phyloP scores from a whole-genome alignment of 805 yeast genomes.

The Metschnikowia sp. region DNA sequence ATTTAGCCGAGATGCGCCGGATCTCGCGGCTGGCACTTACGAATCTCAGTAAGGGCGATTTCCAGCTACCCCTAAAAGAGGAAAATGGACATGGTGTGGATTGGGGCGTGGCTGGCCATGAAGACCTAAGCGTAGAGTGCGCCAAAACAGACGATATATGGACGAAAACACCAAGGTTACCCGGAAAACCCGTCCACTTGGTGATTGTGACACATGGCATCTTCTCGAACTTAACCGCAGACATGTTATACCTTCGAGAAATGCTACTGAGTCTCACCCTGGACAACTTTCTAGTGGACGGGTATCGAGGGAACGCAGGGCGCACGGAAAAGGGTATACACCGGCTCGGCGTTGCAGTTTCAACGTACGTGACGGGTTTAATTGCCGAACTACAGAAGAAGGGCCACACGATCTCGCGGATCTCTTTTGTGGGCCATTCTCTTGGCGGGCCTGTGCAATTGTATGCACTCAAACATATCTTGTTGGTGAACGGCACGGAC shows the following conservation, averaged over 20 bases:
- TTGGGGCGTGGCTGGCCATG: slow-evolving; percentile 9
- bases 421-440: slow-evolving; percentile 44
- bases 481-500: slow-evolving; percentile 28
- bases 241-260: slow-evolving; percentile 41
- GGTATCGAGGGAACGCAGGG: slow-evolving; percentile 40
- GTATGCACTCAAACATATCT: slow-evolving; percentile 37
- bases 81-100: slow-evolving; percentile 13
- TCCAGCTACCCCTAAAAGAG: slow-evolving; percentile 4
- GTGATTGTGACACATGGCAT: slow-evolving; percentile 44
- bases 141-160: slow-evolving; percentile 32
- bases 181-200: slow-evolving; percentile 34
- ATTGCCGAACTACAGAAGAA: slow-evolving; percentile 21
- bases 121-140: slow-evolving; percentile 24
- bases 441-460: slow-evolving; percentile 43
- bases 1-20: slow-evolving; percentile 30
- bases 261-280: slow-evolving; percentile 19
- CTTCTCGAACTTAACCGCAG: slow-evolving; percentile 42
- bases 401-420: slow-evolving; percentile 21
- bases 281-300: slow-evolving; percentile 38
- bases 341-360: slow-evolving; percentile 32
- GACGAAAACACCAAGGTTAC: slow-evolving; percentile 21
- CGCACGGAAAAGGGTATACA: slow-evolving; percentile 40
- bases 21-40: slow-evolving; percentile 24
- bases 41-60: slow-evolving; percentile 15
- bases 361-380: slow-evolving; percentile 25